Base-by-base conservation (phyloP, 2,329 filamentous ascomycete genomes). In the Neoarthrinium moseri region DNA sequence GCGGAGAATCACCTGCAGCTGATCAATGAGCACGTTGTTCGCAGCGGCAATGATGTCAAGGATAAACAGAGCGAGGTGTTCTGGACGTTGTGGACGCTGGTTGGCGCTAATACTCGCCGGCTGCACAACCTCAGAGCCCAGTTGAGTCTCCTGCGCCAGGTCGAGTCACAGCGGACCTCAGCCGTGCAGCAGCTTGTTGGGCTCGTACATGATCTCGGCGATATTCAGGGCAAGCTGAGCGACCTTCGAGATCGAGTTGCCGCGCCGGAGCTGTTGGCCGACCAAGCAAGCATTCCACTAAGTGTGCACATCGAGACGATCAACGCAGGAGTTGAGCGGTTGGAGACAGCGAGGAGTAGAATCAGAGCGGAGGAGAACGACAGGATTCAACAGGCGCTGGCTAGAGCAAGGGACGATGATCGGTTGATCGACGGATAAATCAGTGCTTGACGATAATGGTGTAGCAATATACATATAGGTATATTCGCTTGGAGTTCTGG, bases 261-360 rank as follows among this genome's bases (percentile, higher is more conserved):
- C 1, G 76, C 79, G 46, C 86, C 88, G 0, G 83, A 83, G 52
- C 63, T 86, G 8, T 56, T 83, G 10, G 75, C 75, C 2, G 75
- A 72, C 21, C 68, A 46, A 26, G 63, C 67, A 4, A 68, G 73
- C 22, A 72, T 89, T 8, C 86, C 87, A 3, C 69, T 94, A 4
- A 77, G 78, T 41, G 83, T 89, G 33, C 87, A 94, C 59, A 83
- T 94, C 32, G 83, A 89, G 54, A 84, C 82, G 46, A 90, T 94
- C 50, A 75, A 86, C 47, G 71, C 81, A 39, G 86, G 86, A 0
- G 81, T 91, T 2, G 85, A 91, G 63, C 74, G 89, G 51, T 67
- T 94, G 49, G 83, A 89, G 61, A 66, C 70, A 18, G 82, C 84
- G 37, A 73, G 87, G 48, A 74, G 77, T 33, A 77, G 80, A 50